Evolutionary conservation across 208 protist genomes (phyloP), one percentile per base, ranked within the genome.

Genomic region (Trypanosomatidae sp.): DNA sequence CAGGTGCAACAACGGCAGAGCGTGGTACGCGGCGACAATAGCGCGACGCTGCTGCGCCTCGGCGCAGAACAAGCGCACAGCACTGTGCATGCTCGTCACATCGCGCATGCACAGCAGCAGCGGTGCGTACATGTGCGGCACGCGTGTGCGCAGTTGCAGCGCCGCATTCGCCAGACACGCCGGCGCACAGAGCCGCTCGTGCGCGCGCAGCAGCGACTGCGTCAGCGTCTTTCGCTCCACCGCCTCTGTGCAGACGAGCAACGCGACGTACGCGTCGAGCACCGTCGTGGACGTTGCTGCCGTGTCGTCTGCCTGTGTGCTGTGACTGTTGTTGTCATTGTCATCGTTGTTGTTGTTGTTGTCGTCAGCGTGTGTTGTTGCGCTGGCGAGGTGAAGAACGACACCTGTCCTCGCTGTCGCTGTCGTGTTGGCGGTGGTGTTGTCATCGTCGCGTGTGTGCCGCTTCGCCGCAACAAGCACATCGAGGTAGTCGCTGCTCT

Each of bases 181-280:
- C 3, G 48, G 48, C 16, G 38, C 33, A 43, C 76, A 28, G n/a
- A 84, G 20, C 10, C 56, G 53, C 3, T 33, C 45, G 27, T 74
- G 67, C 37, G 55, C 37, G 11, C 32, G 24, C 18, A 71, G 56
- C 19, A 86, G 44, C 19, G 56, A 39, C 27, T 53, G 56, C 47
- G 76, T 47, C 43, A 86, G 42, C 30, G 53, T 46, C 21, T 68
- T 62, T 2, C 81, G 69, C 48, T 86, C 71, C 21, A 71, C 67
- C 8, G 73, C 68, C 47, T 90, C 81, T 27, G 65, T 77, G 23
- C 67, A 60, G 11, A 64, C 19, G 23, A 90, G 55, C 16, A 87
- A 66, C 13, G 61, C 49, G 7, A 82, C 33, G 64, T 69, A 81
- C 19, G 75, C 62, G 11, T 33, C 18, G 8, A 61, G 33, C 13